Base-by-base conservation (phyloP, 2,329 filamentous ascomycete species). In the Fusarium tjaetaba region DNA sequence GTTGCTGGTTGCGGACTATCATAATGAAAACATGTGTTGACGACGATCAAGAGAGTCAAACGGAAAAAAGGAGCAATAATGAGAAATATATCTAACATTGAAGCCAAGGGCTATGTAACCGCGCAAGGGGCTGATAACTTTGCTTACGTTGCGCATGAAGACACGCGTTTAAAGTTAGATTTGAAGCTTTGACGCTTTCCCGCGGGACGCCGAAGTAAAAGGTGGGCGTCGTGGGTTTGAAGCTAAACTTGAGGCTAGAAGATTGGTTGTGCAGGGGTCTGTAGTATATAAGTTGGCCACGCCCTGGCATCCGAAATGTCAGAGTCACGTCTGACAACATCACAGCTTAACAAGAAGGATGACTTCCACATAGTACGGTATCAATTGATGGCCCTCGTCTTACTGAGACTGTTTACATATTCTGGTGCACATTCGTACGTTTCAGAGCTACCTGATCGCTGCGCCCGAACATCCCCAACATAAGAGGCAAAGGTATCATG, bases 401-500 rank as follows among this genome's bases (percentile, higher is more conserved):
- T 20, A 6, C 6, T 1, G 10, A 9, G 24, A 2, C 5, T 18
- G 5, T 39, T n/a, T 8, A 28, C 7, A 4, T 16, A 4, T 16
- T 39, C 6, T 42, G 26, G 22, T 56, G 53, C 15, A 22, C 9
- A 7, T 56, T 43, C 2, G 36, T 56, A 32, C 53, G 53, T 2
- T 56, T 56, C 2, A 56, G 36, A 32, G 11, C 38, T 32, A 56
- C 4, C 4, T 43, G n/a, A 3, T 56, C 52, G 32, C 38, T 56
- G 9, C 52, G 52, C 4, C 52, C 38, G 43, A 56, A 56, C 28
- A 56, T 6, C 15, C 38, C 26, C 2, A 56, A 3, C 52, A 56
- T 43, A 11, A 56, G 6, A 8, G 38, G 38, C 22, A 56, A 24
- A 24, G 52, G 38, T 56, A 43, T 32, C 52, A 43, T 43, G 7